A percentile compares a stretch with the other conserved stretches of the same genome.
phyloP scores from a whole-genome alignment of 2,329 filamentous ascomycete species.

The Hypoxylon sp. region DNA sequence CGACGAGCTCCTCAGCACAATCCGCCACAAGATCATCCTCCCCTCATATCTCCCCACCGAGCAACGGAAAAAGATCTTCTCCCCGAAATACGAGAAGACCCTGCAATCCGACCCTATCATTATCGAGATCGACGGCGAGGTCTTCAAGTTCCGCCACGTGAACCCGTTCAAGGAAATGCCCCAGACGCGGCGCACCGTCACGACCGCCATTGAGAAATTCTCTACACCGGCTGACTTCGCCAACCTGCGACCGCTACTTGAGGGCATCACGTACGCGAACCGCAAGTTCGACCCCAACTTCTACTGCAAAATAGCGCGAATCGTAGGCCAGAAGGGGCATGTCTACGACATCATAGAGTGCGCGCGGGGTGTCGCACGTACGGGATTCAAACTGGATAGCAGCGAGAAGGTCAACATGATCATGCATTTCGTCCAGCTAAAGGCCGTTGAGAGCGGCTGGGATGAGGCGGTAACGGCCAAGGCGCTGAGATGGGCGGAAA shows the following conservation, averaged over 20 bases:
- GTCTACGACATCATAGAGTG: slow-evolving; percentile 66
- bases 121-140: slow-evolving; percentile 71
- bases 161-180: slow-evolving; percentile 61
- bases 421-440: slow-evolving; percentile 59
- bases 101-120: slow-evolving; percentile 70
- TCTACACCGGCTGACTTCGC: slow-evolving; percentile 64
- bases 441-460: slow-evolving; percentile 59
- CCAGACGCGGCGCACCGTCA: slow-evolving; percentile 58
- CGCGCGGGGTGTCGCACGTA: slow-evolving; percentile 62
- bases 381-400: slow-evolving; percentile 61
- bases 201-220: slow-evolving; percentile 62
- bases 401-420: slow-evolving; percentile 60
- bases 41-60: slow-evolving; percentile 69
- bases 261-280: slow-evolving; percentile 63
- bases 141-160: slow-evolving; percentile 66
- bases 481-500: slow-evolving; percentile 63
- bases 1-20: slow-evolving; percentile 64
- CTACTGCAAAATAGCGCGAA: slow-evolving; percentile 59
- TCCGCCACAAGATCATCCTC: slow-evolving; percentile 73
- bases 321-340: slow-evolving; percentile 59
- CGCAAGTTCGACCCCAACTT: slow-evolving; percentile 57
- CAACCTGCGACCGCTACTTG: slow-evolving; percentile 67
- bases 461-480: slow-evolving; percentile 56
- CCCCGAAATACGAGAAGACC: slow-evolving; percentile 60
- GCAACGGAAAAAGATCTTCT: slow-evolving; percentile 69